These are phyloP conservation scores for Exidia glandulosa DNA, from an alignment of 768 basidiomycete genomes.

Conservation along the genomic window DNA sequence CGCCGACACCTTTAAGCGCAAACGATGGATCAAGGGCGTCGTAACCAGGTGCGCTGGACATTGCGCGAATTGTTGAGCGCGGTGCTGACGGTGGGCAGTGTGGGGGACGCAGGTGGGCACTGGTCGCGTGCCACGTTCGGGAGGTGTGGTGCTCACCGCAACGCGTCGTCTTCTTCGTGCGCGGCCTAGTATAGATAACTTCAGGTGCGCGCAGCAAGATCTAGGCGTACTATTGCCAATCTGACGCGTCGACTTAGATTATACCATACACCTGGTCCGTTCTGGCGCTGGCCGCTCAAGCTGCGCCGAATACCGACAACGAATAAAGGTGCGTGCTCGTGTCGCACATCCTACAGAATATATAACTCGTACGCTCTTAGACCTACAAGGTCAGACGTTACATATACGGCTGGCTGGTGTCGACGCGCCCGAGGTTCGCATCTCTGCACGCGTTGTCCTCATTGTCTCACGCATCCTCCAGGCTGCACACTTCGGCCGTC, in stretches of 20 bases:
- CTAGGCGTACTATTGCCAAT: neutral
- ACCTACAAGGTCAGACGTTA: slow-evolving; percentile 68
- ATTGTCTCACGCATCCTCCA: slow-evolving; percentile 15
- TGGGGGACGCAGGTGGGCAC: slow-evolving; percentile 66
- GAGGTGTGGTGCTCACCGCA: neutral
- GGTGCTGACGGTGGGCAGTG: slow-evolving; percentile 29
- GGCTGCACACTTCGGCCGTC: slow-evolving; percentile 78
- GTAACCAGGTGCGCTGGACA: slow-evolving; percentile 56
- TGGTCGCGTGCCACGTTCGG: neutral
- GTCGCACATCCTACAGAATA: neutral
- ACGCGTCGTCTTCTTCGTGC: too few relatives aligned
- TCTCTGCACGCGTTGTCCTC: neutral
- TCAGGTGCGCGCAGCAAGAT: neutral
- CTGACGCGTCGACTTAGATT: slow-evolving; percentile 46
- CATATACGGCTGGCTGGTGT: slow-evolving; percentile 83
- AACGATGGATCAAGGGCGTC: slow-evolving; percentile 63
- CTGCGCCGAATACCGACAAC: slow-evolving; percentile 50
- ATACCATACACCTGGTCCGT: slow-evolving; percentile 73
- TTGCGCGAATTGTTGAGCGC: slow-evolving; percentile 1
- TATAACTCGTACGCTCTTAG: slow-evolving; percentile 24
- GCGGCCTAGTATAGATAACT: neutral
- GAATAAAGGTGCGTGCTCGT: slow-evolving; percentile 33
- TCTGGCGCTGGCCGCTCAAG: slow-evolving; percentile 65
- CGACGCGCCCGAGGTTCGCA: slow-evolving; percentile 78
- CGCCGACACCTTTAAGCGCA: slow-evolving; percentile 42